Conservation (phyloP, 2,329 filamentous ascomycete genomes). For the Drechslera avenae region DNA sequence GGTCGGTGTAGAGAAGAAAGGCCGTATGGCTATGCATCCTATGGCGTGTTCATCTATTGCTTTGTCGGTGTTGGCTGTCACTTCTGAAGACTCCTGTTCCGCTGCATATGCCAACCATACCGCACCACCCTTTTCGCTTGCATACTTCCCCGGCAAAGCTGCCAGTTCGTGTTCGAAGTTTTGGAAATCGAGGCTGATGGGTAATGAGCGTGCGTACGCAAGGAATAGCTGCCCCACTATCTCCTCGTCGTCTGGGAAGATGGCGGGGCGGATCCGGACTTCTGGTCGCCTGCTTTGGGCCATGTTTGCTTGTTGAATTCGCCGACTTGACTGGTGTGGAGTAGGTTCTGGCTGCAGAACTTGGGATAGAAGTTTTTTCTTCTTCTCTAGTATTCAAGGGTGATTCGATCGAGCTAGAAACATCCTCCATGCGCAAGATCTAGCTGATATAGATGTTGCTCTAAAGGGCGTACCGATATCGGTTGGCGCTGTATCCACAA, state of each 20-base stretch:
- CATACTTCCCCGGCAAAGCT: slow-evolving; percentile 61
- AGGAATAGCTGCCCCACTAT: slow-evolving; percentile 46
- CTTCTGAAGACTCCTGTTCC: not conserved
- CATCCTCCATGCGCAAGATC: no score
- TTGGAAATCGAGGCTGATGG: slow-evolving; percentile 63
- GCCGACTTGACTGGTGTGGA: not conserved
- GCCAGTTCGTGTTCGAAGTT: slow-evolving; percentile 59
- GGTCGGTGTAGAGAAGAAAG: slow-evolving; percentile 33
- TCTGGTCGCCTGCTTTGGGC: not conserved
- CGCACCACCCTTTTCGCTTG: slow-evolving; percentile 51
- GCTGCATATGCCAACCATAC: slow-evolving; percentile 54
- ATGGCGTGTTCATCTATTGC: slow-evolving; percentile 36
- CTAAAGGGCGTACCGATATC: no score
- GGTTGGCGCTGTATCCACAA: no score
- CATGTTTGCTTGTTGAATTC: not conserved
- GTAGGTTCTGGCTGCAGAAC: not conserved
- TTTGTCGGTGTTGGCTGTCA: not conserved
- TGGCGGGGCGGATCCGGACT: slow-evolving; percentile 36
- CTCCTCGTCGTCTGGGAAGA: slow-evolving; percentile 50
- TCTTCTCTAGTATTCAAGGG: no score
- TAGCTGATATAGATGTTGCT: no score
- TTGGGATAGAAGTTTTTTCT: no score
- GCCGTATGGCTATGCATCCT: slow-evolving; percentile 59
- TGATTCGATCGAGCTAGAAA: no score
- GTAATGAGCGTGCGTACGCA: slow-evolving; percentile 51